Evolutionary conservation across 495 filamentous ascomycete species (phyloP).

Genomic region (Trichocladium antarcticum): DNA sequence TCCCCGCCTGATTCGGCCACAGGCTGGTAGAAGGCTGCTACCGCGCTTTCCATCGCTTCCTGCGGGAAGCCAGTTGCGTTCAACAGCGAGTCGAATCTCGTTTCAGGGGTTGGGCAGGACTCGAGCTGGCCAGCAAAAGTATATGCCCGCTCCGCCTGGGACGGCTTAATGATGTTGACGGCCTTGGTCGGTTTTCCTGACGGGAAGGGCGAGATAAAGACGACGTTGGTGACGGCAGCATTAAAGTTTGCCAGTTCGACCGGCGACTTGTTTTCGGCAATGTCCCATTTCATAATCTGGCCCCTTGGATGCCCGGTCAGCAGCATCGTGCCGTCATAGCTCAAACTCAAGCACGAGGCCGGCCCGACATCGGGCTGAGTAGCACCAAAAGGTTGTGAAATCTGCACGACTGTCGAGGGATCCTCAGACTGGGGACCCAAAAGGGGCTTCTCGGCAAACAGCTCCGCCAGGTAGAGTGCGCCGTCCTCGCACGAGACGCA

Average conservation of each 20-base stretch:
- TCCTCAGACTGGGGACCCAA: constrained; percentile 46
- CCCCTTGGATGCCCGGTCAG: constrained; percentile 74
- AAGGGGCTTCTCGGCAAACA: constrained; percentile 51
- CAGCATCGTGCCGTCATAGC: constrained; percentile 70
- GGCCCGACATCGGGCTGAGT: constrained; percentile 50
- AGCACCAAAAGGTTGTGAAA: constrained; percentile 50
- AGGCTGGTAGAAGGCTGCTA: constrained; percentile 25
- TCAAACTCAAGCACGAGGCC: constrained; percentile 52
- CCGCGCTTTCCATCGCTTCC: constrained; percentile 18
- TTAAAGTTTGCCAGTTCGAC: constrained; percentile 56
- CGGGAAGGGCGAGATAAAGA: constrained; percentile 55
- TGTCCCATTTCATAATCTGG: constrained; percentile 59
- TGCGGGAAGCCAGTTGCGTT: constrained; percentile 29
- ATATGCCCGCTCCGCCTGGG: constrained; percentile 55
- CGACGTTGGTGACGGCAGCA: constrained; percentile 67
- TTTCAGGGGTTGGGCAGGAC: constrained; percentile 23
- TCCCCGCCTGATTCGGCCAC: constrained; percentile 17
- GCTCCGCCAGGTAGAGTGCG: constrained; percentile 66
- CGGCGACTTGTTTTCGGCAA: constrained; percentile 51
- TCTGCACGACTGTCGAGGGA: constrained; percentile 40
- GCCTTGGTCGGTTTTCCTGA: constrained; percentile 37
- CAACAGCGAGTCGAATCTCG: constrained; percentile 31
- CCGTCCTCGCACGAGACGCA: constrained; percentile 79
- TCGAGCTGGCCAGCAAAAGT: constrained; percentile 55
- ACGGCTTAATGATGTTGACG: constrained; percentile 60